Percentiles rank a stretch among this genome's conserved stretches.
phyloP scores from a whole-genome alignment of 495 filamentous ascomycete genomes.

The Penicillium psychrofluorescens region DNA sequence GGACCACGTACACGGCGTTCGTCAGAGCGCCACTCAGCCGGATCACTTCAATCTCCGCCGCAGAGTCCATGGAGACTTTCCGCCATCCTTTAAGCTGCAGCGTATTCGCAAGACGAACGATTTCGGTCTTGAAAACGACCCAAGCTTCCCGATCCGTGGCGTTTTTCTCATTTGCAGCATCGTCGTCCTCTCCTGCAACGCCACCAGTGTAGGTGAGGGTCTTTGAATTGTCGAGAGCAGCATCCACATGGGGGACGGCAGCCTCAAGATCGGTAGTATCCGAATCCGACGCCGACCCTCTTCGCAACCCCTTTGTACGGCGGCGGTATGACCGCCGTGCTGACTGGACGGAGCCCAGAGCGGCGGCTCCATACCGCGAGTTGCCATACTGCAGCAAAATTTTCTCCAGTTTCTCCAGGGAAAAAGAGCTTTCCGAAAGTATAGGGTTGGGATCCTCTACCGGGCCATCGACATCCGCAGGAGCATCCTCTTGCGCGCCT shows the following conservation, averaged over 20 bases:
- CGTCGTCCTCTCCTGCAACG: constrained; percentile 39
- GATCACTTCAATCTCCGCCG: constrained; percentile 67
- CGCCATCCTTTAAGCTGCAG: constrained; percentile 86
- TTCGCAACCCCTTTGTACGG: constrained; percentile 29
- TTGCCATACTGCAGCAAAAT: constrained; percentile 55
- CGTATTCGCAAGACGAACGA: constrained; percentile 82
- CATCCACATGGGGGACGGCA: constrained; percentile 70
- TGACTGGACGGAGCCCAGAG: constrained; percentile 29
- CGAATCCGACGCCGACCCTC: constrained; percentile 62
- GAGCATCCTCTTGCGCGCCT: constrained; percentile 11
- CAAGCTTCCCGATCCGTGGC: constrained; percentile 68
- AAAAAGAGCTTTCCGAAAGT: constrained; percentile 52
- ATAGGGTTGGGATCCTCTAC: constrained; percentile 25
- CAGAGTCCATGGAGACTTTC: constrained; percentile 64
- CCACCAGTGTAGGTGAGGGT: constrained; percentile 69
- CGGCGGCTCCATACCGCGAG: constrained; percentile 12
- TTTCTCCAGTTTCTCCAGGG: constrained; percentile 61
- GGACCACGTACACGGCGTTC: constrained; percentile 92
- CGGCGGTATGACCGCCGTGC: constrained; percentile 24
- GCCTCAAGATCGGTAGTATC: constrained; percentile 68
- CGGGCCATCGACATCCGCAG: constrained; percentile 18
- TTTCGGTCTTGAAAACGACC: constrained; percentile 80
- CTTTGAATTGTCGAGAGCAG: constrained; percentile 77
- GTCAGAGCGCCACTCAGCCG: constrained; percentile 90
- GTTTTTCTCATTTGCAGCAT: constrained; percentile 24